Conservation (phyloP, 495 filamentous ascomycete genomes). For the Aspergillus steynii region DNA sequence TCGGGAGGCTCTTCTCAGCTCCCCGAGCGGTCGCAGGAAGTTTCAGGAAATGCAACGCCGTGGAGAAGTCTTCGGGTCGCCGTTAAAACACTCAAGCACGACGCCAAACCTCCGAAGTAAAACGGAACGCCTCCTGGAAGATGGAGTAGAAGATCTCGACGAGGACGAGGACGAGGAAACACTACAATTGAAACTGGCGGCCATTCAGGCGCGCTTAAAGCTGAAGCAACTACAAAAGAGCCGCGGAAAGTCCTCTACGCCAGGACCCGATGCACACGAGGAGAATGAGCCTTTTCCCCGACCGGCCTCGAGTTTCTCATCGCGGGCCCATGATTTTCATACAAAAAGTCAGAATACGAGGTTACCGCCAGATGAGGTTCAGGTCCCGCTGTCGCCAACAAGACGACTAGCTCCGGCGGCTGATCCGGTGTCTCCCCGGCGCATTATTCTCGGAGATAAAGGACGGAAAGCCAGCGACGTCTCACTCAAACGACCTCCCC, state of each 20-base stretch:
- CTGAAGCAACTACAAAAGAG: conserved; percentile 80
- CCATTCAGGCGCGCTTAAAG: conserved; percentile 83
- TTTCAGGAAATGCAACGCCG: conserved; percentile 63
- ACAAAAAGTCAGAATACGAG: conserved; percentile 27
- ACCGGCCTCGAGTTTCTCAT: conserved; percentile 27
- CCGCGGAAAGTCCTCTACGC: conserved; percentile 36
- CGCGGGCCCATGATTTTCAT: conserved; percentile 21
- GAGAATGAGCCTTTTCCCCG: conserved; percentile 22
- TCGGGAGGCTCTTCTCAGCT: conserved; percentile 78
- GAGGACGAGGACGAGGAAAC: conserved; percentile 91
- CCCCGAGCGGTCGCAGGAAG: conserved; percentile 73
- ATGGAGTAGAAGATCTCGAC: conserved; percentile 43
- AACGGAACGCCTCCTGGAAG: conserved; percentile 33
- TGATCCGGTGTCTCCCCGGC: conserved; percentile 71
- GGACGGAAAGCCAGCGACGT: conserved; percentile 79
- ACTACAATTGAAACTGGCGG: conserved; percentile 75
- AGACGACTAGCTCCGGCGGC: conserved; percentile 46
- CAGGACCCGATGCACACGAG: conserved; percentile 25
- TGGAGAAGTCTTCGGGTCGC: conserved; percentile 64
- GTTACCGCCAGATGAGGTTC: conserved; percentile 44
- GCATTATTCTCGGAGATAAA: conserved; percentile 84
- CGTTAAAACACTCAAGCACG: conserved; percentile 52
- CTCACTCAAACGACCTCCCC: conserved; percentile 75
- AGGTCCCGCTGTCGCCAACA: conserved; percentile 82
- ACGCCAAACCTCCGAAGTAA: conserved; percentile 41